Conservation (phyloP, 2,329 filamentous ascomycete species). For the Eurotiales sp. region DNA sequence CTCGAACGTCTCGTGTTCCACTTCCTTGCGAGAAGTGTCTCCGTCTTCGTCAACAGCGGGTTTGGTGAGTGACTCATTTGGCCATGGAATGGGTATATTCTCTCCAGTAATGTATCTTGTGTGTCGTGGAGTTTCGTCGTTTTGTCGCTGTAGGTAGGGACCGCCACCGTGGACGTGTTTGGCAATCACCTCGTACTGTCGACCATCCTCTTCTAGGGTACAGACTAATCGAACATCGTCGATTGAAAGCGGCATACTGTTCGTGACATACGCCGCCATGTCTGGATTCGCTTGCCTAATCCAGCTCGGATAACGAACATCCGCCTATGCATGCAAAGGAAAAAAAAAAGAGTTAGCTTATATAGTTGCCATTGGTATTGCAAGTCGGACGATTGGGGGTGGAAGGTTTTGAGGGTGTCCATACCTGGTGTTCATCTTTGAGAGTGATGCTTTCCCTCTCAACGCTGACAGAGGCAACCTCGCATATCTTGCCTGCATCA, state of each 20-base stretch:
- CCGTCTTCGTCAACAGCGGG: conserved; percentile 49
- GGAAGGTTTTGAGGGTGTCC: too few relatives aligned
- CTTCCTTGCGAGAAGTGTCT: conserved; percentile 74
- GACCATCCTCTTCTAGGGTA: conserved; percentile 61
- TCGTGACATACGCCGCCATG: conserved; percentile 43
- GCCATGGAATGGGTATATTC: conserved; percentile 74
- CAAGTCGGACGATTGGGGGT: too few relatives aligned
- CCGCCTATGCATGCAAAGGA: conserved; percentile 37
- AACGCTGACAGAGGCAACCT: conserved; percentile 56
- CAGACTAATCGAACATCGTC: conserved; percentile 76
- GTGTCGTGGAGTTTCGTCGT: conserved; percentile 41
- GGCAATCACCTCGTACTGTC: conserved; percentile 70
- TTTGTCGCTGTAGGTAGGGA: conserved; percentile 50
- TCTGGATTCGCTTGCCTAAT: conserved; percentile 32
- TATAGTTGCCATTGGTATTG: not conserved
- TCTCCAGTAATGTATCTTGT: conserved; percentile 63
- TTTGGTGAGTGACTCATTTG: conserved; percentile 49
- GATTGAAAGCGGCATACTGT: conserved; percentile 61
- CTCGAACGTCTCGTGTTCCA: conserved; percentile 70
- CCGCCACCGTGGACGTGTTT: conserved; percentile 60
- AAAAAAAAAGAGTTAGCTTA: not conserved
- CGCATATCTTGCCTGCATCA: conserved; percentile 79
- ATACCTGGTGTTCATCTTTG: conserved; percentile 61
- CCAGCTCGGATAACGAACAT: conserved; percentile 40
- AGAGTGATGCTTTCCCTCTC: conserved; percentile 59